These are phyloP conservation scores for Orbilia ellipsospora DNA, from an alignment of 2,329 filamentous ascomycete species.

Conservation along the genomic window DNA sequence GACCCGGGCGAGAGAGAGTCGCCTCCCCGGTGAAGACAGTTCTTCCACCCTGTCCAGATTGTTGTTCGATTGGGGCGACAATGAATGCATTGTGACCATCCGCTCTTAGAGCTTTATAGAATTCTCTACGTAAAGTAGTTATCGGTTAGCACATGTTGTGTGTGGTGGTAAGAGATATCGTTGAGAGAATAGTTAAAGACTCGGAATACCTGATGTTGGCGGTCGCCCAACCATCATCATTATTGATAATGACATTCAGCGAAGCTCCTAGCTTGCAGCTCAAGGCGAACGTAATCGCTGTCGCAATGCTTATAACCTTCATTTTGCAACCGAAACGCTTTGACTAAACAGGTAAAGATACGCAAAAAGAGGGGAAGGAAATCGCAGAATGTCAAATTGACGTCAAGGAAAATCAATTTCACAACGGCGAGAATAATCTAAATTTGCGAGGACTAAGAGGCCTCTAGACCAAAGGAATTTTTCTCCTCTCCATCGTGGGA, in stretches of 20 bases:
- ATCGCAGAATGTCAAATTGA: neutral
- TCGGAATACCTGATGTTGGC: conserved; percentile 62
- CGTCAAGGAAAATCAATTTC: neutral
- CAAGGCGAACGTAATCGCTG: conserved; percentile 16
- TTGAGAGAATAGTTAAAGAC: neutral
- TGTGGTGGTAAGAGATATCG: too few species aligned
- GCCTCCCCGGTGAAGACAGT: conserved; percentile 64
- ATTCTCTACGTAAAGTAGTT: conserved; percentile 57
- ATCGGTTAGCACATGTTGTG: neutral
- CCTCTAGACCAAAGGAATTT: neutral
- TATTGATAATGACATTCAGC: conserved; percentile 56
- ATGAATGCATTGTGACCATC: conserved; percentile 63
- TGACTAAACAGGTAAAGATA: too few species aligned
- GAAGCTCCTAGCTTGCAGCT: conserved; percentile 17
- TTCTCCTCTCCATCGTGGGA: conserved; percentile 8
- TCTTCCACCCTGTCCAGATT: conserved; percentile 65
- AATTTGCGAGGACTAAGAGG: conserved; percentile 11
- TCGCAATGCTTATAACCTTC: conserved; percentile 22
- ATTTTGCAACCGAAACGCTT: conserved; percentile 19
- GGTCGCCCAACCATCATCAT: conserved; percentile 64
- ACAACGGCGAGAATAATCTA: conserved; percentile 1
- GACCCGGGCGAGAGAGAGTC: conserved; percentile 63
- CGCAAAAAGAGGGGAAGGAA: neutral
- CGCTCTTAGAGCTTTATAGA: conserved; percentile 62
- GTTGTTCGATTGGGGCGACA: conserved; percentile 64